These are phyloP conservation scores for Exserohilum turcica DNA, from an alignment of 2,329 filamentous ascomycete genomes.

Conservation along the genomic window DNA sequence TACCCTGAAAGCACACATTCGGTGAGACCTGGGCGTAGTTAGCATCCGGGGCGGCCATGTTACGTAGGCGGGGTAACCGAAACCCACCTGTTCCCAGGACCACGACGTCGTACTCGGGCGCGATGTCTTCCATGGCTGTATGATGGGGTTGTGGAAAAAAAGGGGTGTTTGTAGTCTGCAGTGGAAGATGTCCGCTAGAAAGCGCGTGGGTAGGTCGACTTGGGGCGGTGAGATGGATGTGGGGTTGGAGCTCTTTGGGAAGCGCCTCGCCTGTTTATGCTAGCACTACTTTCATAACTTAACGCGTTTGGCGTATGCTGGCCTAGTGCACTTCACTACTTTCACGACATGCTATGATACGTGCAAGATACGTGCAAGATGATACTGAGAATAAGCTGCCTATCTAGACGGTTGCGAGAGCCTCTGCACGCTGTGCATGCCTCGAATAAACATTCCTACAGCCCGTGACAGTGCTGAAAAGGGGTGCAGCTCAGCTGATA, in stretches of 20 bases:
- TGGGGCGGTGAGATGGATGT: constrained; percentile 37
- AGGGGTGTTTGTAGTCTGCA: constrained; percentile 25
- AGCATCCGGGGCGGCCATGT: constrained; percentile 23
- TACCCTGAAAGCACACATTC: constrained; percentile 99
- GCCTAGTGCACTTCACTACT: constrained; percentile 14
- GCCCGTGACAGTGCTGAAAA: neutral
- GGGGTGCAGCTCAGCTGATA: too few species aligned
- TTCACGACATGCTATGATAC: constrained; percentile 9
- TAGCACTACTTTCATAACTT: constrained; percentile 18
- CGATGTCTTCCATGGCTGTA: constrained; percentile 90
- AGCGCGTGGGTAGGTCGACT: constrained; percentile 23
- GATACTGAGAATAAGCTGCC: constrained; percentile 1
- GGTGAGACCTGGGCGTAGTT: constrained; percentile 73
- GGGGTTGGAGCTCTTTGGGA: constrained; percentile 35
- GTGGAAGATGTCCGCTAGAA: constrained; percentile 28
- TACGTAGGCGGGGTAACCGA: constrained; percentile 48
- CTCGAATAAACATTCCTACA: too few species aligned
- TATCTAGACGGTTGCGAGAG: neutral
- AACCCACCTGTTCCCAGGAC: constrained; percentile 92
- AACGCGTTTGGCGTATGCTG: constrained; percentile 9
- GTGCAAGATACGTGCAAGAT: constrained; percentile 10
- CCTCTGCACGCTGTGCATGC: neutral
- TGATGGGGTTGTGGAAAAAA: constrained; percentile 15
- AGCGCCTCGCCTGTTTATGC: constrained; percentile 29
- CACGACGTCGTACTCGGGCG: constrained; percentile 97